Base-by-base conservation (phyloP, 31 red algal species). In the Asparagopsis taxiformis region DNA sequence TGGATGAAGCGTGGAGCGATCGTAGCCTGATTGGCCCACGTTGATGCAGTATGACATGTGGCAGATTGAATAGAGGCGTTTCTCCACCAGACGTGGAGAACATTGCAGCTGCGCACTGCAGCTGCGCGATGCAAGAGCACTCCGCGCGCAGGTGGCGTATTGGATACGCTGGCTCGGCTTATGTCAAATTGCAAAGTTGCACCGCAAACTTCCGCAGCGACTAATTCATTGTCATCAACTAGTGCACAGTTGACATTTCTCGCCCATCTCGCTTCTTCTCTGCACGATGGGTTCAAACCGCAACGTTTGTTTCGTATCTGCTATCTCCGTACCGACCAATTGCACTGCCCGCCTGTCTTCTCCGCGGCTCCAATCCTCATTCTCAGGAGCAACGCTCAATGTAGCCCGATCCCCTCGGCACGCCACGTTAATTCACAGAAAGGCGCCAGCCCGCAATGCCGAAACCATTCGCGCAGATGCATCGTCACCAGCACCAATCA, bases 271-370 rank as follows among this genome's bases (percentile, higher is more conserved):
- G 34, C 65, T 22, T 28, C 2, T n/a, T 4, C 36, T 31, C 37
- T 33, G 41, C 41, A 68, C 19, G 33, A 68, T 68, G 63, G 63
- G 33, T 46, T 46, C 41, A 46, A 46, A 46, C 63, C 37, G 33
- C 37, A 50, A 43, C 63, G 11, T 43, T n/a, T 68, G 63, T 29
- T 68, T 68, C 63, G 7, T 68, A 13, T 24, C 34, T 25, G 30
- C 63, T 17, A 3, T 62, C 31, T 44, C 63, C 63, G 29, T 50
- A n/a, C 21, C 63, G 5, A 10, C 41, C 10, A 30, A 41, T 24
- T n/a, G n/a, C n/a, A n/a, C n/a, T n/a, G 17, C 41, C 3, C 31
- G 19, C 3, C 28, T 34, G 33, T 17, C 17, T 3, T 2, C 20
- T 35, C 20, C 16, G n/a, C 63, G 21, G 16, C 19, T 17, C 3